Conservation (phyloP, 345 rosid species). For the Citrus medica region DNA sequence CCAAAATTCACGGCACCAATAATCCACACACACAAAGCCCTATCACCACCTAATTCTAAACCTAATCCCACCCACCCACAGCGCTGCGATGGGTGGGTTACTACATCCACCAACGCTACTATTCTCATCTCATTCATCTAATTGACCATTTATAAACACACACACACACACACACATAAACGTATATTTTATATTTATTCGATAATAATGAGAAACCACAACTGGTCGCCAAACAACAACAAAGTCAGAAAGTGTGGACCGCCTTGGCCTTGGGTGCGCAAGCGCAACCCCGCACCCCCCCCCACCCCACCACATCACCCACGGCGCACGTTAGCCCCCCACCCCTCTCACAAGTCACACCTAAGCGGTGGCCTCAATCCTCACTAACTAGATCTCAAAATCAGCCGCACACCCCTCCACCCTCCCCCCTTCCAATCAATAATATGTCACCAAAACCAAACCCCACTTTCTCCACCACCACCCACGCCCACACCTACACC, state of each 20-base stretch:
- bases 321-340: slow-evolving; percentile 45
- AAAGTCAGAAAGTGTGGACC: not conserved
- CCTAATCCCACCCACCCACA: not conserved
- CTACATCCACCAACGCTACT: too few relatives aligned
- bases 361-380: slow-evolving; percentile 44
- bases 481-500: not conserved
- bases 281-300: not conserved
- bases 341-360: slow-evolving; percentile 18
- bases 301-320: slow-evolving; percentile 23
- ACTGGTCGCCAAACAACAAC: not conserved
- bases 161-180: too few relatives aligned
- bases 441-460: slow-evolving; percentile 45
- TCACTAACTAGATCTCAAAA: slow-evolving; percentile 35
- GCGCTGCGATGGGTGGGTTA: too few relatives aligned
- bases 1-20: not conserved
- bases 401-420: slow-evolving; percentile 55
- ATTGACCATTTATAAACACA: too few relatives aligned
- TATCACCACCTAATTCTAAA: slow-evolving; percentile 2
- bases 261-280: slow-evolving; percentile 1
- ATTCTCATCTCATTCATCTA: too few relatives aligned
- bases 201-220: not conserved
- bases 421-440: slow-evolving; percentile 22
- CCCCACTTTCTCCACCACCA: slow-evolving; percentile 32
- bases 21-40: not conserved
- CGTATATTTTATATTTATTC: too few relatives aligned